Base-by-base conservation (phyloP, 2,329 filamentous ascomycete species). In the Aspergillus texensis region DNA sequence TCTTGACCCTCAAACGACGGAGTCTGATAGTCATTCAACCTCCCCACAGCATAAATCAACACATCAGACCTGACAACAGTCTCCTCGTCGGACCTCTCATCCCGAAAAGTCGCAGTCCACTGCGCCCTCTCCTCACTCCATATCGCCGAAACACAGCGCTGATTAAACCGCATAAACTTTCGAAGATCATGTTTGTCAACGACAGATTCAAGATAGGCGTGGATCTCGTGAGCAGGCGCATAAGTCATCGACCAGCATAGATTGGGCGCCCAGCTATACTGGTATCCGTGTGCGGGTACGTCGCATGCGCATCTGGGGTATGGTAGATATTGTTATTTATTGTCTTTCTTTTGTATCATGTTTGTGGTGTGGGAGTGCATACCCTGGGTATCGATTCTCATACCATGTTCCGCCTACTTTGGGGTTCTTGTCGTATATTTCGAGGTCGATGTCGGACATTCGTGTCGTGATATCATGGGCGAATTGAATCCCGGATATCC, bases 1-100 rank as follows among this genome's bases (percentile, higher is more conserved):
- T 72, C 59, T 1, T 72, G 57, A 2, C 71, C 73, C 0, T 62
- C 62, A 19, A 76, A 75, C 4, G 67, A 45, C 58, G 78, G 59
- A 79, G 78, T 66, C 70, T 70, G 68, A 69, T 59, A 61, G 62
- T 34, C 62, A 28, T 61, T 63, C 24, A 62, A 28, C 11, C 58
- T 53, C 2, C 63, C 60, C 1, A 55, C 57, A 3, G 60, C 60
- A 11, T 63, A 63, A 9, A 65, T 62, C 3, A 64, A 19, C 4
- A 64, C 43, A 24, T 64, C 62, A 10, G 59, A 57, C 2, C 14
- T 28, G n/a, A 62, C 60, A 10, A 56, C 28, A 6, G 41, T 45
- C 24, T 58, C 41, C 24, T 41, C n/a, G 0, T 26, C 24, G 2
- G 57, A 55, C 4, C 54, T 9, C 16, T 61, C 32, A 26, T 64